Evolutionary conservation across 2,329 filamentous ascomycete genomes (phyloP), one percentile per base, ranked within the genome.

Genomic region (Cryphonectria radicalis): DNA sequence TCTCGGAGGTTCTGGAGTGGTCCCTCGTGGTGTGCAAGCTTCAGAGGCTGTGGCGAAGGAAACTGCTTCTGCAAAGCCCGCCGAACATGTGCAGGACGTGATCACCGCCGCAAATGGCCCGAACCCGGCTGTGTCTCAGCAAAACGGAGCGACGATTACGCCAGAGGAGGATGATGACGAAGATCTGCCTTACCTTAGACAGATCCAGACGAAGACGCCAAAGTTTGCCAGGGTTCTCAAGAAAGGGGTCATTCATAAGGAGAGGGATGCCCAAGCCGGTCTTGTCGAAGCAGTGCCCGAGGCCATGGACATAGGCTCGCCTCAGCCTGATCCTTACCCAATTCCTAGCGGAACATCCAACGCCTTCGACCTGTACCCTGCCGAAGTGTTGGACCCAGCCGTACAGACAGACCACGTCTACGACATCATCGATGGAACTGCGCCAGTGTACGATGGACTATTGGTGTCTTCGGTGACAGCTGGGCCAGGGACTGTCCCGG

Each of bases 151-250:
- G 28, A 19, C 35, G 7, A 32, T 59, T 11, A 55, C 55, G 3
- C 42, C 53, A 17, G n/a, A 59, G 43, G 64, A 71, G 22, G 42
- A 69, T 2, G 69, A 73, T 4, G 72, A 73, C 4, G 72, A 69
- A 42, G 63, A 71, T 13, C 25, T 73, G 43, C 72, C 72, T 62
- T 73, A 73, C 46, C 72, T 73, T 37, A 70, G 62, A 43, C 72
- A 73, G 40, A 64, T 73, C 32, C 69, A 63, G 28, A 55, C 57
- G 46, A 53, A 22, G 42, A 46, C 35, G 19, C 25, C 69, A 35
- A 66, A 62, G 57, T n/a, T 46, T 66, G 64, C 63, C 46, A 35
- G 42, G 5, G 8, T 19, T 22, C 25, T 4, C 57, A 40, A 57
- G 14, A 50, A 17, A 46, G 3, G 19, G 10, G 13, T 8, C 42